Evolutionary conservation across 2,329 filamentous ascomycete genomes (phyloP), one percentile per base, ranked within the genome.

Genomic region (Alternaria hordeiaustralica): DNA sequence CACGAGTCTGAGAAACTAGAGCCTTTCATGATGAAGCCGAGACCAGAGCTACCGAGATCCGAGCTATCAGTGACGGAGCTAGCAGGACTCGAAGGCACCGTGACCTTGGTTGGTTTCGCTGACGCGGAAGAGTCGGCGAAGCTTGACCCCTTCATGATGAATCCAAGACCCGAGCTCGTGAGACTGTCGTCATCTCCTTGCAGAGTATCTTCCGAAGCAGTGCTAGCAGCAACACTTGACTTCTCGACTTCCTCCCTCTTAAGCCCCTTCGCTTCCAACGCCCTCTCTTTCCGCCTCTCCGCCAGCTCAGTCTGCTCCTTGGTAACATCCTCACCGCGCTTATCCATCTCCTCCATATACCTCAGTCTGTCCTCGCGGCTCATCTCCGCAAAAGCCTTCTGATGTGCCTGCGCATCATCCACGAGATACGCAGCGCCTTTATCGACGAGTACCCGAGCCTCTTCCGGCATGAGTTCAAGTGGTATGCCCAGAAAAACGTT

Each of bases 401-500:
- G 85, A 79, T 98, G 96, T 69, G 87, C 88, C 57, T 86, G 84
- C 56, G 85, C 84, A 80, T 97, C 94, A 78, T 97, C 93, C 71
- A 95, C 89, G 70, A 97, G 86, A 80, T 91, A 93, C 45, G 89
- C 95, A 71, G 89, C 87, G 63, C 88, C 89, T 71, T 90, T 90
- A 70, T 93, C 90, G 62, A 97, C 89, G 26, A 99, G 86, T 58
- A 96, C 82, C 67, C 89, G 87, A 5, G 91, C 94, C 83, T 99
- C 96, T 82, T 98, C 96, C 2, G 93, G 90, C 84, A 96, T 92
- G 47, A 99, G 85, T 83, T 97, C 92, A 25, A 98, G 83, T 3
- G 96, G 96, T 54, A 98, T 83, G 49, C 94, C 93, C 62, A 95
- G 87, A 78, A 98, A 98, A 61, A 97, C 87, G 82, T 97, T 98